Percentiles rank a stretch among this genome's conserved stretches.
phyloP scores from a whole-genome alignment of 495 filamentous ascomycete species.

The Trichoderma erinaceum region DNA sequence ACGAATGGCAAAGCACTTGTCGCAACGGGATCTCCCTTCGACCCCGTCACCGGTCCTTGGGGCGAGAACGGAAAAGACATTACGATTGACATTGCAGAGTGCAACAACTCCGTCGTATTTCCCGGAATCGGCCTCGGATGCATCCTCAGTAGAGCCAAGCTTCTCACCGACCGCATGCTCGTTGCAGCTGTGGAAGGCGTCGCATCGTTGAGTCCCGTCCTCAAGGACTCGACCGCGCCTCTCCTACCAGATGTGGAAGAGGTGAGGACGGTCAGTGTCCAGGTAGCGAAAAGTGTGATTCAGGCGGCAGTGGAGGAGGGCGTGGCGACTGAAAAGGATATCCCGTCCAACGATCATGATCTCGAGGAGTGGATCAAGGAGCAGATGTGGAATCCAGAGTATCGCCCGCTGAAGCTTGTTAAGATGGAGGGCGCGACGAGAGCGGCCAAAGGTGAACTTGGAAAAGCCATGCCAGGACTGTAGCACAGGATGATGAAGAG shows the following conservation, averaged over 20 bases:
- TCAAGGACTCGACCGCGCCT: constrained; percentile 42
- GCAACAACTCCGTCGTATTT: constrained; percentile 86
- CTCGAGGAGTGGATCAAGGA: constrained; percentile 75
- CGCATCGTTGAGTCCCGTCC: constrained; percentile 61
- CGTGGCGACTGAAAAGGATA: constrained; percentile 53
- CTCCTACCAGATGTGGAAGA: constrained; percentile 72
- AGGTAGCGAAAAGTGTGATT: constrained; percentile 76
- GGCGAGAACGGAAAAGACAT: constrained; percentile 50
- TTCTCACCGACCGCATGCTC: constrained; percentile 72
- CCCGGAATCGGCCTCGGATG: constrained; percentile 79
- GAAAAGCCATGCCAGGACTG: constrained; percentile 21
- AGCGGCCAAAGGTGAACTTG: constrained; percentile 55
- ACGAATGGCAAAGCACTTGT: constrained; percentile 73
- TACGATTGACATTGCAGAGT: constrained; percentile 65
- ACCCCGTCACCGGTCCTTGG: constrained; percentile 60
- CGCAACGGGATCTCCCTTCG: constrained; percentile 80
- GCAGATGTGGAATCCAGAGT: constrained; percentile 86
- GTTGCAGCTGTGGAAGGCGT: constrained; percentile 72
- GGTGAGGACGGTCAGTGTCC: constrained; percentile 68
- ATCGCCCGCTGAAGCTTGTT: constrained; percentile 57
- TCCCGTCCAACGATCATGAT: constrained; percentile 52
- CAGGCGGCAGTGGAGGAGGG: constrained; percentile 62
- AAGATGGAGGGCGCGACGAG: constrained; percentile 42
- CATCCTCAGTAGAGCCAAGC: constrained; percentile 57
- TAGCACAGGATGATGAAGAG: constrained; percentile 4